A percentile compares a stretch with the other conserved stretches of the same genome.
These are phyloP conservation scores for Talaromyces rugulosus DNA, from an alignment of 2,329 filamentous ascomycete genomes.

Conservation along the genomic window DNA sequence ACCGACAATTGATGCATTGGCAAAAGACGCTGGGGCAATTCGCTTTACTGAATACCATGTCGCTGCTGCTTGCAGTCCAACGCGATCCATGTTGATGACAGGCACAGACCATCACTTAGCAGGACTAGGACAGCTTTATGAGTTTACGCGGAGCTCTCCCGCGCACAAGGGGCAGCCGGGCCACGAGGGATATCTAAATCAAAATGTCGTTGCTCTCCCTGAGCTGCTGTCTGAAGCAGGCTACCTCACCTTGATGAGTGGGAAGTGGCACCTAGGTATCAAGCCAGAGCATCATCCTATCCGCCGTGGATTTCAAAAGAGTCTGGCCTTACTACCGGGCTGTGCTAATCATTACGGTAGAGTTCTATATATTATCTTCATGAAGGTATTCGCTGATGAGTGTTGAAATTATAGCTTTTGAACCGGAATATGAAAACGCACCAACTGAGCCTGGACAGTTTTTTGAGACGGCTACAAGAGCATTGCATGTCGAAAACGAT, in stretches of 20 bases:
- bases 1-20: slow-evolving; percentile 12
- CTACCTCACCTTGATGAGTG: slow-evolving; percentile 30
- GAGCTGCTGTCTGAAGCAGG: slow-evolving; percentile 31
- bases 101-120: slow-evolving; percentile 32
- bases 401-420: neutral
- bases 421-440: neutral
- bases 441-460: neutral
- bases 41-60: slow-evolving; percentile 27
- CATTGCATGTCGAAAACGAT: neutral
- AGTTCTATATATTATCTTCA: slow-evolving; percentile 1
- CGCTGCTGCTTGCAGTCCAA: slow-evolving; percentile 29
- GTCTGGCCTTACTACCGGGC: slow-evolving; percentile 26
- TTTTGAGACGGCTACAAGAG: neutral
- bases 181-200: slow-evolving; percentile 35
- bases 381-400: too few relatives aligned
- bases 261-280: slow-evolving; percentile 36
- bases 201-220: slow-evolving; percentile 29
- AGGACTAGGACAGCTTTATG: slow-evolving; percentile 23
- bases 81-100: slow-evolving; percentile 29
- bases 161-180: slow-evolving; percentile 23
- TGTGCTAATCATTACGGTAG: slow-evolving; percentile 33
- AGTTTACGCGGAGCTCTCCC: neutral
- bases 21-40: slow-evolving; percentile 1
- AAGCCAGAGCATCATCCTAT: slow-evolving; percentile 22
- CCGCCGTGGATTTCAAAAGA: slow-evolving; percentile 26